Evolutionary conservation across 805 yeast species (phyloP).

Genomic region (Kazachstania psychrophila): DNA sequence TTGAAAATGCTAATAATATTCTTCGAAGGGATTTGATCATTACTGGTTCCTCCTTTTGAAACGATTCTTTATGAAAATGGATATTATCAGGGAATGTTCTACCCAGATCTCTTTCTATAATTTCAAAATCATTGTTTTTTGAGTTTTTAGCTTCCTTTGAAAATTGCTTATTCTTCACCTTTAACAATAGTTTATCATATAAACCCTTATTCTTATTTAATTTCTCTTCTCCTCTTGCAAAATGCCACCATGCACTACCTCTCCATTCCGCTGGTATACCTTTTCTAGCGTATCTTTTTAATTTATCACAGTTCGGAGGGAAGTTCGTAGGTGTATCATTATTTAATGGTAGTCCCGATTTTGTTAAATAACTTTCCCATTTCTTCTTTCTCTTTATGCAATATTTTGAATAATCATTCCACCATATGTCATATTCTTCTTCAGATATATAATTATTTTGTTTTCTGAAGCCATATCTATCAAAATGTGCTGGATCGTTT

Average conservation of each 20-base stretch:
- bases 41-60: conserved; percentile 42
- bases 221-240: conserved; percentile 74
- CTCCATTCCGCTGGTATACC: conserved; percentile 98
- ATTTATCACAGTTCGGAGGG: conserved; percentile 69
- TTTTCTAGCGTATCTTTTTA: conserved; percentile 70
- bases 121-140: conserved; percentile 55
- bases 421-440: conserved; percentile 67
- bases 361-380: conserved; percentile 62
- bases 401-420: conserved; percentile 54
- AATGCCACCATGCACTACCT: conserved; percentile 93
- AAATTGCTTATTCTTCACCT: conserved; percentile 43
- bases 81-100: conserved; percentile 93
- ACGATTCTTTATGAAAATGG: conserved; percentile 49
- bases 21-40: conserved; percentile 65
- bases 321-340: conserved; percentile 52
- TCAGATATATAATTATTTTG: conserved; percentile 45
- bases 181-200: conserved; percentile 58
- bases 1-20: conserved; percentile 74
- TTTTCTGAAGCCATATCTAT: conserved; percentile 83
- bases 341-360: conserved; percentile 49
- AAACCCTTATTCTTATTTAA: conserved; percentile 64
- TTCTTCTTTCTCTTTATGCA: conserved; percentile 55
- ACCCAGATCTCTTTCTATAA: conserved; percentile 86
- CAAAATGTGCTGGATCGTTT: conserved; percentile 33
- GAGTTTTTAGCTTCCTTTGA: conserved; percentile 24